These are phyloP conservation scores for Westerdykella sp. DNA, from an alignment of 2,329 filamentous ascomycete genomes.

Conservation along the genomic window DNA sequence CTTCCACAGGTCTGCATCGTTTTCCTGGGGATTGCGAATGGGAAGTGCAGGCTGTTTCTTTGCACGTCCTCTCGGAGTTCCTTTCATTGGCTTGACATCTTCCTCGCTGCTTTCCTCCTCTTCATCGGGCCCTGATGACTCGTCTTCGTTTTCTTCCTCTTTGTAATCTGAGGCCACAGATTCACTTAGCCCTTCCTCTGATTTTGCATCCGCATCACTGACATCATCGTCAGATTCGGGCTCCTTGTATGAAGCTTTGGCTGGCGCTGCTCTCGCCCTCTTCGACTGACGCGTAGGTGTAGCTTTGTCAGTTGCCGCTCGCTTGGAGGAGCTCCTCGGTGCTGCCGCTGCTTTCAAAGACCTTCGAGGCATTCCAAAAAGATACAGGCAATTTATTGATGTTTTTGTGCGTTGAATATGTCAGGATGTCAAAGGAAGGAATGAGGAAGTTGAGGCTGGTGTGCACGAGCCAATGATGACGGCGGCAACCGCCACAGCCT, in stretches of 20 bases:
- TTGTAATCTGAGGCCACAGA: slow-evolving; percentile 39
- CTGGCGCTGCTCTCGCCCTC: slow-evolving; percentile 25
- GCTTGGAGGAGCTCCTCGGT: slow-evolving; percentile 31
- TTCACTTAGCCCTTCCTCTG: slow-evolving; percentile 32
- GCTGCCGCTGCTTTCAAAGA: slow-evolving; percentile 11
- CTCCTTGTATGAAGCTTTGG: slow-evolving; percentile 32
- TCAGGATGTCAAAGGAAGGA: neutral
- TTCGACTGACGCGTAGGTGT: slow-evolving; percentile 31
- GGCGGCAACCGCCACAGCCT: neutral
- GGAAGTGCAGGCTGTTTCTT: slow-evolving; percentile 14
- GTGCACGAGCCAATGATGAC: neutral
- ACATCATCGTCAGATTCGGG: slow-evolving; percentile 21
- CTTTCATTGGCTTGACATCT: slow-evolving; percentile 23
- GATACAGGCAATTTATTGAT: neutral
- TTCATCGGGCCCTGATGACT: slow-evolving; percentile 26
- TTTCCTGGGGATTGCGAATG: slow-evolving; percentile 26
- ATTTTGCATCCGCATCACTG: slow-evolving; percentile 12
- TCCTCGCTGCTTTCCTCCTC: slow-evolving; percentile 28
- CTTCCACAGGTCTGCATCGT: slow-evolving; percentile 47
- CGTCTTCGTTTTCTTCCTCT: slow-evolving; percentile 29
- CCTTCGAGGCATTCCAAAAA: slow-evolving; percentile 26
- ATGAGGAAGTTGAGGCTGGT: slow-evolving; percentile 4
- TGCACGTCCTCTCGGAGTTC: slow-evolving; percentile 12
- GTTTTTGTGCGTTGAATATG: neutral
- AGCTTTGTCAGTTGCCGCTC: slow-evolving; percentile 22